Evolutionary conservation across 768 basidiomycete genomes (phyloP), one percentile per base, ranked within the genome.

Genomic region (Mycena rebaudengoi): DNA sequence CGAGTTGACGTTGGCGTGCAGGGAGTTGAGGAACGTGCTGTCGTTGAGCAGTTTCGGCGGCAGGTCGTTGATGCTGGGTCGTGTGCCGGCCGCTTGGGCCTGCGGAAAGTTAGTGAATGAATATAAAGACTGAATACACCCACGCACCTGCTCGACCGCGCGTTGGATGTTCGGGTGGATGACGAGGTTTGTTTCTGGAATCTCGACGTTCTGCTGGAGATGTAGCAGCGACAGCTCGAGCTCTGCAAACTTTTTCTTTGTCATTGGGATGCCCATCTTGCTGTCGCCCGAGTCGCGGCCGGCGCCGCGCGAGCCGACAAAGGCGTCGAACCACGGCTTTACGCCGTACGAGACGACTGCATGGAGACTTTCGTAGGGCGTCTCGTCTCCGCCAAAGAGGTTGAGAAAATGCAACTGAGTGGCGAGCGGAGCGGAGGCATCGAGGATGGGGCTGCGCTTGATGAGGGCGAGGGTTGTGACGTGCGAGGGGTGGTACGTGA

Each of bases 191-290:
- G 95, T 97, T 76, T 99, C 95, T 1, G 98, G 98, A 53, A 99
- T 99, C 80, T 99, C 98, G 66, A 99, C 97, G 70, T 99, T 99
- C 77, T 99, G 98, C 73, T 99, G 97, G 6, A 99, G 85, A 74
- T 99, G 98, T 2, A 99, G 81, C 16, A 99, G 80, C 2, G 95
- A 96, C 11, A 98, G 79, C 76, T 99, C 97, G 57, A 99, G 89
- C 71, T 99, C 98, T 8, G 98, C 97, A 72, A 99, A 98, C 79
- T 98, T 99, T 83, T 96, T 96, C 87, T 98, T 99, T 45, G 97
- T 96, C 85, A 98, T 94, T 4, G 98, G 98, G 60, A 99, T 99
- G 83, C 94, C 94, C 89, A 94, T 91, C 78, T 95, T 93, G 43
- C 83, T 86, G 73, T 95, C 95, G 4, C 79, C 84, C 29, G 55